Evolutionary conservation across 139 green algal species (phyloP).

Genomic region (Bryopsis sp.): DNA sequence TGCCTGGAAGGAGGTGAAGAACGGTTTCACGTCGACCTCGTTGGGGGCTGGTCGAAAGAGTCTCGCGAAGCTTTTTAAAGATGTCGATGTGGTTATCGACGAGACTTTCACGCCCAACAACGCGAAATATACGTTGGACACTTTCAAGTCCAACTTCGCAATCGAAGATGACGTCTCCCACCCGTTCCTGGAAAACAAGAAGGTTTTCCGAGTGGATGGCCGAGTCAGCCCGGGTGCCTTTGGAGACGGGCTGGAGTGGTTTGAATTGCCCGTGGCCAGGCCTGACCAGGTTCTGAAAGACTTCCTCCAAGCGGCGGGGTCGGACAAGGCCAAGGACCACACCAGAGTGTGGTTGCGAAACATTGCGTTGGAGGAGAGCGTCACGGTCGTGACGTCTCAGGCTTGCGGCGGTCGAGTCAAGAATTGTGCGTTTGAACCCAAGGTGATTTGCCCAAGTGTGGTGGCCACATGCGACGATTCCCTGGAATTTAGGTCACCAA

Average conservation of each 20-base stretch:
- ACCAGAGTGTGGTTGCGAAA: not conserved
- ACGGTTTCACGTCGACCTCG: slow-evolving; percentile 9
- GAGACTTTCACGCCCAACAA: slow-evolving; percentile 41
- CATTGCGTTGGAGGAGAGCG: not conserved
- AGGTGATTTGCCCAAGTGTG: too few species aligned
- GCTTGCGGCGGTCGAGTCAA: too few species aligned
- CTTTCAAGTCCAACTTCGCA: slow-evolving; percentile 19
- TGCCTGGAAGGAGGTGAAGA: not conserved
- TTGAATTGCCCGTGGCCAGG: slow-evolving; percentile 51
- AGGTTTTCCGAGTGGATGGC: slow-evolving; percentile 25
- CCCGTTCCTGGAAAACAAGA: slow-evolving; percentile 28
- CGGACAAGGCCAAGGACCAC: not conserved
- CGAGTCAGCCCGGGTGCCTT: not conserved
- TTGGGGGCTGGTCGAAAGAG: not conserved
- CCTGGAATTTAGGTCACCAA: too few species aligned
- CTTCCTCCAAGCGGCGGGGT: not conserved
- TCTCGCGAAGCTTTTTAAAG: slow-evolving; percentile 19
- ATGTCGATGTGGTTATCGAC: slow-evolving; percentile 56
- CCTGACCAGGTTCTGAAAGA: slow-evolving; percentile 40
- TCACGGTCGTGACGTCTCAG: too few species aligned
- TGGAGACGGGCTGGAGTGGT: slow-evolving; percentile 44
- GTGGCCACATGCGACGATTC: too few species aligned
- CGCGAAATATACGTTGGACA: slow-evolving; percentile 27
- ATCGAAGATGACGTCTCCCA: slow-evolving; percentile 16
- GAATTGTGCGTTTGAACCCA: too few species aligned